Evolutionary conservation across 495 filamentous ascomycete species (phyloP).

Genomic region (Tuber aestivum): DNA sequence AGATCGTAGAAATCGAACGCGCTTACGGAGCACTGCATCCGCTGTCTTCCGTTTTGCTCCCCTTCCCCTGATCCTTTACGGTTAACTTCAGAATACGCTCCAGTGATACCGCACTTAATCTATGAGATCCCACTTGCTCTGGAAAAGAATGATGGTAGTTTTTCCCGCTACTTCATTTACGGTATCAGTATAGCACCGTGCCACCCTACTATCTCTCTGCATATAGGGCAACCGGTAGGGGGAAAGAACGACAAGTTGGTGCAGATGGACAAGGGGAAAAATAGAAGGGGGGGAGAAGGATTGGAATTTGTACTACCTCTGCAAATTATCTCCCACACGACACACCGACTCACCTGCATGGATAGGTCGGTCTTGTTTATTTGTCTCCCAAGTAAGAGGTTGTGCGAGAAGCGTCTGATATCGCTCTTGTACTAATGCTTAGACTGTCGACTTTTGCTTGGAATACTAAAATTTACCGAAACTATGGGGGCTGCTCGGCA

Average conservation of each 20-base stretch:
- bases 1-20: not conserved
- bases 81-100: not conserved
- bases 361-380: not conserved
- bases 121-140: not conserved
- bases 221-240: not conserved
- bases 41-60: not conserved
- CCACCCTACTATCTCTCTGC: not conserved
- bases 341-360: not conserved
- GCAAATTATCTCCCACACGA: not conserved
- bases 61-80: not conserved
- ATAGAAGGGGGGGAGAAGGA: not conserved
- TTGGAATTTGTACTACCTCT: not conserved
- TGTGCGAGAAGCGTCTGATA: not conserved
- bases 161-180: not conserved
- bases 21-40: not conserved
- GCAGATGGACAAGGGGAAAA: not conserved
- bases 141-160: not conserved
- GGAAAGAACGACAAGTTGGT: not conserved
- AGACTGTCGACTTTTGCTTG: not conserved
- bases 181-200: not conserved
- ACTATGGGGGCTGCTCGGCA: not conserved
- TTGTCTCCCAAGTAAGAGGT: not conserved
- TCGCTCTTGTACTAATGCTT: no score
- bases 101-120: not conserved
- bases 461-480: not conserved